Evolutionary conservation across 2,329 filamentous ascomycete genomes (phyloP).

Genomic region (Acarospora socialis): DNA sequence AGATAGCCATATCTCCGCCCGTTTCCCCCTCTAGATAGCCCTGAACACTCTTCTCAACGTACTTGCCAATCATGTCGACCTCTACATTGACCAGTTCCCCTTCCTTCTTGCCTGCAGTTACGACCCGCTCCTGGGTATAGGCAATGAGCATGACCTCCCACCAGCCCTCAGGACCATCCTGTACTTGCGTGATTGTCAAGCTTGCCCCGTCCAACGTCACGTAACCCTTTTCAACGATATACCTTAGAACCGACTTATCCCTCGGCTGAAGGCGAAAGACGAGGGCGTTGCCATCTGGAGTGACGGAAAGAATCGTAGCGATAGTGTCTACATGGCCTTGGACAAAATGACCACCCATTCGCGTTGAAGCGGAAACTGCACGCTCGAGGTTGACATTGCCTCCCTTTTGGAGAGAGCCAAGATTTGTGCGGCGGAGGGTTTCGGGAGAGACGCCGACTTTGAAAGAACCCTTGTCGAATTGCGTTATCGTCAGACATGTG

Average conservation of each 20-base stretch:
- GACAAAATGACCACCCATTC: conserved; percentile 97
- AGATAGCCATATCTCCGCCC: conserved; percentile 32
- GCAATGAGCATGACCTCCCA: conserved; percentile 94
- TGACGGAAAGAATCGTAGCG: conserved; percentile 57
- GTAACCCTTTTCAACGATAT: conserved; percentile 93
- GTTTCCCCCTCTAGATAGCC: conserved; percentile 53
- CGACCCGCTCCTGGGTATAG: conserved; percentile 88
- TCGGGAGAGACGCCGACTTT: conserved; percentile 90
- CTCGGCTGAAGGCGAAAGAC: conserved; percentile 70
- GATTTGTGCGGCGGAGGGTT: conserved; percentile 87
- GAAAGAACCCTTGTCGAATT: conserved; percentile 51
- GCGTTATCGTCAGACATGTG: conserved; percentile 86
- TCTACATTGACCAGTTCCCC: conserved; percentile 84
- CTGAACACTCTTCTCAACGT: conserved; percentile 62
- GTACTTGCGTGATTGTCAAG: conserved; percentile 75
- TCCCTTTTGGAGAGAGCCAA: conserved; percentile 54
- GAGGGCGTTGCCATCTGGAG: conserved; percentile 75
- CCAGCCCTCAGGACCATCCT: conserved; percentile 65
- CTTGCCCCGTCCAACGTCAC: conserved; percentile 89
- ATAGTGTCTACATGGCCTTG: conserved; percentile 94
- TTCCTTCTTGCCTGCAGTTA: conserved; percentile 61
- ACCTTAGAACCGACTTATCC: conserved; percentile 56
- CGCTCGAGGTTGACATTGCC: conserved; percentile 84
- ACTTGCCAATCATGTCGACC: conserved; percentile 67
- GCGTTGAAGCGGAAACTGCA: conserved; percentile 76